A percentile compares a stretch with the other conserved stretches of the same genome.
Evolutionary conservation across 73 alveolate species (phyloP).

Genomic region (Paramecium octaurelia): DNA sequence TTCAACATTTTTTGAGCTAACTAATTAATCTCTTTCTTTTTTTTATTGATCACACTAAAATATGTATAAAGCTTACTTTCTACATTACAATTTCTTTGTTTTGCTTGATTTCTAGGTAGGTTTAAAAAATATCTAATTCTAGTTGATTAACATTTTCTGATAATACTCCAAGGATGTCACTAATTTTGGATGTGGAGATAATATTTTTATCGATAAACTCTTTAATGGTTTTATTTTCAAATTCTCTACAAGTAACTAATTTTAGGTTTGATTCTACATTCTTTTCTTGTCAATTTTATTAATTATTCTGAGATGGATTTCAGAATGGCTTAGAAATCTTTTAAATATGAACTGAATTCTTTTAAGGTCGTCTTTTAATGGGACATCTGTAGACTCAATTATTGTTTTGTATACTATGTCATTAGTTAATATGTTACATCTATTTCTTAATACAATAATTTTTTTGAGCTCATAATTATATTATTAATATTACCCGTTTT

Average conservation of each 20-base stretch:
- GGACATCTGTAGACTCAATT: neutral
- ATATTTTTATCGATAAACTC: neutral
- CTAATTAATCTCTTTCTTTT: conserved; percentile 19
- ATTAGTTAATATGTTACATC: neutral
- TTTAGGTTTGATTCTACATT: neutral
- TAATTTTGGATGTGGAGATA: neutral
- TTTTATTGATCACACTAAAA: neutral
- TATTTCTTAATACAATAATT: neutral
- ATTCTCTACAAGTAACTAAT: conserved; percentile 1
- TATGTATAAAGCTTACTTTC: neutral
- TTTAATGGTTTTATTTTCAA: neutral
- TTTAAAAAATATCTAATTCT: neutral
- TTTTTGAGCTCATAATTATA: conserved; percentile 1
- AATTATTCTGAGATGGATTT: neutral
- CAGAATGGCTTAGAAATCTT: neutral
- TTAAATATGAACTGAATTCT: neutral
- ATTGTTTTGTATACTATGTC: neutral
- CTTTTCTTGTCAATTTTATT: neutral
- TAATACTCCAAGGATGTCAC: neutral
- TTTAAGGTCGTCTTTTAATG: neutral
- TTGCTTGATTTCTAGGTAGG: neutral
- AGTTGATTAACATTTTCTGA: neutral
- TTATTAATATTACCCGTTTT: conserved; percentile 24
- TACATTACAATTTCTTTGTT: neutral
- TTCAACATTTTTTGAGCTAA: neutral